Base-by-base conservation (phyloP, 2,329 filamentous ascomycete genomes). In the Colletotrichum magnum region DNA sequence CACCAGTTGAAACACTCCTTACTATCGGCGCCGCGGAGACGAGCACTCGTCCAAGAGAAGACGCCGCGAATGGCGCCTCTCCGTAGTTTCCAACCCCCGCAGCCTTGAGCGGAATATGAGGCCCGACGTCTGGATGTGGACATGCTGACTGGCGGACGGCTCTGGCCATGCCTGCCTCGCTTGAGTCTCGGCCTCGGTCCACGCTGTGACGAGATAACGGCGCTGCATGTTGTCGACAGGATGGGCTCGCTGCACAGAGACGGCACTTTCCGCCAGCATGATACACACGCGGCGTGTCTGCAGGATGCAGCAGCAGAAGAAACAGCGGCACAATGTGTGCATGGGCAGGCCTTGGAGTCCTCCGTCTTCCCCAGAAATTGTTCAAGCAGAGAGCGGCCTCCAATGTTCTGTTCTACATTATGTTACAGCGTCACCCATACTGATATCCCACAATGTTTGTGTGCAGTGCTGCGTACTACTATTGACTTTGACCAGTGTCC, bases 1-100 rank as follows among this genome's bases (percentile, higher is more conserved):
- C 48, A 47, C 58, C 60, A 64, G 13, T 59, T 57, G 66, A 61
- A 65, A 69, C 62, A 43, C 50, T 60, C 43, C 32, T 54, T 60
- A 39, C 52, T 50, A 32, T 58, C 28, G 18, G 18, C 32, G 32
- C 36, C 60, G 50, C 13, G 9, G 32, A 41, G 52, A 39, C 26
- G 15, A 18, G 15, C 47, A 16, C 12, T 50, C n/a, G 7, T 21
- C 21, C 54, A 21, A 57, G 21, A 45, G 21, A 18, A 62, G 39
- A 32, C n/a, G 36, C 50, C 24, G 32, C 32, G 18, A 47, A 57
- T 61, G 56, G 21, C 16, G 56, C n/a, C 32, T 18, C 9, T 21
- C 16, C 52, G n/a, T 13, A 15, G 12, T 7, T 36, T 54, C 26
- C 12, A 39, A 53, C 50, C 48, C 58, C 39, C 28, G 28, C 28